A percentile compares a stretch with the other conserved stretches of the same genome.
Conservation (phyloP, 2,329 filamentous ascomycete species). For the Fusarium sp. region DNA sequence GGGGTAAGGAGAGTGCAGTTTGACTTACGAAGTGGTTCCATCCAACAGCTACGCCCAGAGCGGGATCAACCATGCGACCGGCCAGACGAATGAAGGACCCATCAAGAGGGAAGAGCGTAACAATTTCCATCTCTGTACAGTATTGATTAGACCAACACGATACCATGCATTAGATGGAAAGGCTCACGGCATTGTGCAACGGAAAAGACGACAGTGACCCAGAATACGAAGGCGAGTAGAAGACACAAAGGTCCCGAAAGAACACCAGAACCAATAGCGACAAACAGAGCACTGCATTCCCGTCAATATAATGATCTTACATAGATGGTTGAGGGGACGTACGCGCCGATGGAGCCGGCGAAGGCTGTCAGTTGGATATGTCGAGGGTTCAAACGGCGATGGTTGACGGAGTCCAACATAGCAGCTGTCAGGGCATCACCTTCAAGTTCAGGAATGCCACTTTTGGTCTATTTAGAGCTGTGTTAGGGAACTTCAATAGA, state of each 20-base stretch:
- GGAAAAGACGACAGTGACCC: background rate
- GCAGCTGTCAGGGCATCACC: background rate
- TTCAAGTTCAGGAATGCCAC: background rate
- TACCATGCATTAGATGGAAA: background rate
- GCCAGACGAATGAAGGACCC: background rate
- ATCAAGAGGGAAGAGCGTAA: background rate
- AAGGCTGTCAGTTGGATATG: constrained; percentile 1
- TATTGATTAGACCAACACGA: background rate
- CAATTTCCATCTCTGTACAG: background rate
- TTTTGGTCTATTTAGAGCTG: background rate
- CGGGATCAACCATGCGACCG: background rate
- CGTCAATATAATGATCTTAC: too few species aligned
- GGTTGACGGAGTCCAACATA: background rate
- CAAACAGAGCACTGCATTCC: background rate
- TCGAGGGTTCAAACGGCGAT: background rate
- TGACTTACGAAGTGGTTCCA: background rate
- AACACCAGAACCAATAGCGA: background rate
- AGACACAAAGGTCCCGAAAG: background rate
- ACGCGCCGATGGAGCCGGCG: background rate
- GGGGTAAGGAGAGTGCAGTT: background rate
- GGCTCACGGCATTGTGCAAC: background rate
- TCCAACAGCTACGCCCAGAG: background rate
- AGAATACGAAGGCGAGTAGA: background rate
- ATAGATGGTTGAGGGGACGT: too few species aligned
- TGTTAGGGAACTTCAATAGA: background rate